A percentile compares a stretch with the other conserved stretches of the same genome.
These are phyloP conservation scores for Lunularia cruciata DNA, from an alignment of 225 moss, liverwort and hornwort species.

Conservation along the genomic window DNA sequence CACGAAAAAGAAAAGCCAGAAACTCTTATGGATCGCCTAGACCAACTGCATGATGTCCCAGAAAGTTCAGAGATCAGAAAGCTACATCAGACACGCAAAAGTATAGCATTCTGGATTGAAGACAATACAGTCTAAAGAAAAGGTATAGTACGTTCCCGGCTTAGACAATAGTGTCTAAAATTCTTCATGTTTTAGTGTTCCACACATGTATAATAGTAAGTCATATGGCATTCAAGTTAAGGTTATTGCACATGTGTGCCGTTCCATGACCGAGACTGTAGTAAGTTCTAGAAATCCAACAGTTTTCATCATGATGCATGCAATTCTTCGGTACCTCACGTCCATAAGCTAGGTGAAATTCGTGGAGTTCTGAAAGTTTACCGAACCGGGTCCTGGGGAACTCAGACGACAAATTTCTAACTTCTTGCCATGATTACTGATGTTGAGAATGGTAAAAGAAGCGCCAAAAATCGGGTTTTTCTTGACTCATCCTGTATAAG, in stretches of 20 bases:
- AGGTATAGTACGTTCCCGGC: too few species aligned
- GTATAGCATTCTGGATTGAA: slow-evolving; percentile 25
- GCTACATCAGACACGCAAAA: slow-evolving; percentile 19
- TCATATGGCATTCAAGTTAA: not conserved
- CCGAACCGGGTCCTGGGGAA: too few species aligned
- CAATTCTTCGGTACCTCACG: too few species aligned
- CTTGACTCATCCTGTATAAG: not conserved
- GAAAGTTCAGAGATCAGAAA: slow-evolving; percentile 13
- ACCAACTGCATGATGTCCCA: slow-evolving; percentile 28
- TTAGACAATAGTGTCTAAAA: not conserved
- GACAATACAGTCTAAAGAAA: not conserved
- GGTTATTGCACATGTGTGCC: not conserved
- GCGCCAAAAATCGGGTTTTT: too few species aligned
- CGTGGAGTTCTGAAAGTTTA: too few species aligned
- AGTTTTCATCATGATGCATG: too few species aligned
- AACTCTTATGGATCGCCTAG: slow-evolving; percentile 19
- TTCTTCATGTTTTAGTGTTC: not conserved
- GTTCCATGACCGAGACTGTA: too few species aligned
- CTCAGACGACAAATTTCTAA: too few species aligned
- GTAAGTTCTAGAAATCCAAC: too few species aligned
- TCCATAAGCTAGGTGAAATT: too few species aligned
- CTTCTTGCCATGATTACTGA: too few species aligned
- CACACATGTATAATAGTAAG: not conserved
- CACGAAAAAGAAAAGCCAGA: slow-evolving; percentile 11
- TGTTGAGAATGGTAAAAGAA: too few species aligned